Evolutionary conservation across 805 yeast genomes (phyloP).

Genomic region (Tetrapisispora fleetii): DNA sequence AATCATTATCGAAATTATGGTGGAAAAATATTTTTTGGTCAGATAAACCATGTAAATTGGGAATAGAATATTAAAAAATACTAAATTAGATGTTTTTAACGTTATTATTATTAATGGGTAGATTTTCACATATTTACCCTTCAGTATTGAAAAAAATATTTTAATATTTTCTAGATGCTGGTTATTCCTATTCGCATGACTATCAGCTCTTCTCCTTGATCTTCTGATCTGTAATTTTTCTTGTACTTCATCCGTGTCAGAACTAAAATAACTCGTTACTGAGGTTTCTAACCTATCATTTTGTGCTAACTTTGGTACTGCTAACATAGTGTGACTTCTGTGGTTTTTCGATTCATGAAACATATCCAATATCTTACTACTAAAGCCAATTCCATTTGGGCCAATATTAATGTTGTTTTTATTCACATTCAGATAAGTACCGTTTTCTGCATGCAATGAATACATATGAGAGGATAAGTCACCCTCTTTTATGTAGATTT

Average conservation of each 20-base stretch:
- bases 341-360: neutral
- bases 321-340: neutral
- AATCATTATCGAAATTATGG: conserved; percentile 8
- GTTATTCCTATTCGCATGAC: neutral
- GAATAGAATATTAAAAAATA: conserved; percentile 15
- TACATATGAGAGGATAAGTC: neutral
- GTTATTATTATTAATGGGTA: conserved; percentile 10
- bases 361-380: neutral
- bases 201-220: neutral
- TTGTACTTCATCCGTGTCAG: neutral
- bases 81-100: conserved; percentile 12
- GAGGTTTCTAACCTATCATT: neutral
- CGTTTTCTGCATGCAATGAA: neutral
- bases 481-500: conserved; percentile 8
- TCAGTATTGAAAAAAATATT: neutral
- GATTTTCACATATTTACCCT: neutral
- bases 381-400: neutral
- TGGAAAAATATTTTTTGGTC: conserved; percentile 10
- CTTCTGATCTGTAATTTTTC: neutral
- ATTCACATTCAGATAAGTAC: neutral
- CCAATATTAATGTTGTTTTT: neutral
- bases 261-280: neutral
- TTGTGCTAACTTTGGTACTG: neutral
- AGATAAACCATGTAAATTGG: conserved; percentile 16
- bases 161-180: neutral